phyloP scores from a whole-genome alignment of 306 rosid genomes.

The Cyclanthera cordifolia region DNA sequence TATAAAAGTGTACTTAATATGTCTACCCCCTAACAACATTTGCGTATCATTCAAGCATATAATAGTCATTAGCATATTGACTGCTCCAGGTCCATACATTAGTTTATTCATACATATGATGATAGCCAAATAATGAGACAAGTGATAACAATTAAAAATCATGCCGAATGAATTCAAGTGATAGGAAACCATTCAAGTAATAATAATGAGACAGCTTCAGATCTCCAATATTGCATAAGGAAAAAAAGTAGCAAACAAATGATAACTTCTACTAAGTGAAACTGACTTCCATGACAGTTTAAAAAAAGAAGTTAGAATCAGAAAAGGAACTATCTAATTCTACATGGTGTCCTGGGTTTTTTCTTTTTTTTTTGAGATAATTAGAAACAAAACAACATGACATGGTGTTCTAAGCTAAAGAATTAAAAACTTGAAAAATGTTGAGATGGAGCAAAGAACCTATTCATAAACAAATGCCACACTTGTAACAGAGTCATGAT shows the following conservation, averaged over 20 bases:
- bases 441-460: neutral
- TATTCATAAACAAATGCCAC: neutral
- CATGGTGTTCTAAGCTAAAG: neutral
- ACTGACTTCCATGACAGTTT: neutral
- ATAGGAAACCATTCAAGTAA: no score
- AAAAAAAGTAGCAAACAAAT: constrained; percentile 8
- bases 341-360: no score
- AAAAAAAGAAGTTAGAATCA: neutral
- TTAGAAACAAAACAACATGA: no score
- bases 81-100: neutral
- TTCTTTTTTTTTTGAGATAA: no score
- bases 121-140: neutral
- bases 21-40: neutral
- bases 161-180: neutral
- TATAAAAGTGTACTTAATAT: neutral
- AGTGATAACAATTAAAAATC: neutral
- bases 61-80: no score
- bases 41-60: no score
- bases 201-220: neutral
- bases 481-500: constrained; percentile 3
- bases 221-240: constrained; percentile 8
- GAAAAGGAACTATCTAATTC: neutral
- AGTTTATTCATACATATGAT: neutral
- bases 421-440: neutral
- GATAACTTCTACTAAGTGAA: neutral